Evolutionary conservation across 1,284 basidiomycete genomes (phyloP), one percentile per base, ranked within the genome.

Genomic region (Rhodotorula sp.): DNA sequence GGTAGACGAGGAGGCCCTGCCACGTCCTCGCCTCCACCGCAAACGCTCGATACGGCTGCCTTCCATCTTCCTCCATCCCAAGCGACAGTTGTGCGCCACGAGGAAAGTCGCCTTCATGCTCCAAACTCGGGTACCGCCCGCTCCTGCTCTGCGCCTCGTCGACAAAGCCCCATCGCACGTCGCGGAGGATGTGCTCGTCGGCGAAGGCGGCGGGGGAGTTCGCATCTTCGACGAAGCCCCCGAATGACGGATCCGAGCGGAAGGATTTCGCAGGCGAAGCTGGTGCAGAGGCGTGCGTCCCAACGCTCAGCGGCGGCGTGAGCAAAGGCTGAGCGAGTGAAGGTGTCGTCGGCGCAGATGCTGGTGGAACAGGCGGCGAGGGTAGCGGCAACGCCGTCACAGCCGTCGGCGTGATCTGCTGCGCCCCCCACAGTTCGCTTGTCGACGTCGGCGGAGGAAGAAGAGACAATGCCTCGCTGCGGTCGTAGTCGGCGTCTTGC

Each of bases 11-110:
- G 29, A 74, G n/a, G 0, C 54, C 32, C 30, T 67, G 34, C 72
- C 72, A 74, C 17, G 61, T 63, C 47, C 60, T 52, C 36, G 72
- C 69, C 56, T 74, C 72, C 34, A 74, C 65, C 46, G 72, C 72
- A 36, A 75, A 73, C 11, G 55, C 49, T 27, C 36, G 10, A 32
- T 51, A 73, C 53, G 77, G 76, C 62, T 76, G 77, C 70, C 81
- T 79, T 48, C 80, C 80, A 39, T 76, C 76, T 54, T 75, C 66
- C 8, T 81, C 82, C 76, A 81, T 30, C 27, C 44, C 15, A 4
- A 53, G 19, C 24, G 64, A 67, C n/a, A 74, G 39, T 51, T 74
- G 72, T 27, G 69, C 69, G 0, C 62, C 72, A 0, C 66, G 52
- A 1, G 69, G 72, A 10, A 74, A 74, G 19, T 61, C 67, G 6